A percentile compares a stretch with the other conserved stretches of the same genome.
These are phyloP conservation scores for Chaetoceros tenuissimus DNA, from an alignment of 108 stramenopile species.

Conservation along the genomic window DNA sequence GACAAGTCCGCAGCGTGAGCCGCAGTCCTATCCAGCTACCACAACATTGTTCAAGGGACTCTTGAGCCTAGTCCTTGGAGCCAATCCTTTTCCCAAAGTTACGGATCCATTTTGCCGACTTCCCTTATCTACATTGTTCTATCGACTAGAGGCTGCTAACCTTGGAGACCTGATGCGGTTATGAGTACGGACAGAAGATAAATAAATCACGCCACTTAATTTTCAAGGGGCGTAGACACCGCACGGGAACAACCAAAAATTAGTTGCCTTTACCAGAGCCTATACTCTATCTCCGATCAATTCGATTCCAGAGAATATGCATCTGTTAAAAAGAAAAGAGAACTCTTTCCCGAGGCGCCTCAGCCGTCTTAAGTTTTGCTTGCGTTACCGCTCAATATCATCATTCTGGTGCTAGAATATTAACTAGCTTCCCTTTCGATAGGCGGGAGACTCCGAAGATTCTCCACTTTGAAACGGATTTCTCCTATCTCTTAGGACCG, in stretches of 20 bases:
- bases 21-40: slow-evolving; percentile 63
- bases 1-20: slow-evolving; percentile 52
- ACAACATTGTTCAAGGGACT: slow-evolving; percentile 47
- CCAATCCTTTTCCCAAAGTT: slow-evolving; percentile 87
- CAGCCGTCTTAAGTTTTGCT: slow-evolving; percentile 83
- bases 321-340: slow-evolving; percentile 91
- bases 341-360: slow-evolving; percentile 86
- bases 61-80: slow-evolving; percentile 78
- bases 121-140: slow-evolving; percentile 94
- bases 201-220: slow-evolving; percentile 81
- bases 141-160: slow-evolving; percentile 93
- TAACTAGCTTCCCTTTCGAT: slow-evolving; percentile 92
- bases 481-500: slow-evolving; percentile 89
- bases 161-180: slow-evolving; percentile 89
- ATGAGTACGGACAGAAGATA: slow-evolving; percentile 75
- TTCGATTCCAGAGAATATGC: slow-evolving; percentile 82
- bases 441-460: slow-evolving; percentile 63
- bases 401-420: slow-evolving; percentile 90
- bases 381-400: slow-evolving; percentile 90
- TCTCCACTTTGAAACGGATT: slow-evolving; percentile 76
- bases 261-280: slow-evolving; percentile 79
- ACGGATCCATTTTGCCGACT: slow-evolving; percentile 84
- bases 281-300: slow-evolving; percentile 84
- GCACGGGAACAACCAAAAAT: slow-evolving; percentile 79
- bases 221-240: slow-evolving; percentile 87